Base-by-base conservation (phyloP, 176 grass and related monocot genomes). In the Lolium rigidum region DNA sequence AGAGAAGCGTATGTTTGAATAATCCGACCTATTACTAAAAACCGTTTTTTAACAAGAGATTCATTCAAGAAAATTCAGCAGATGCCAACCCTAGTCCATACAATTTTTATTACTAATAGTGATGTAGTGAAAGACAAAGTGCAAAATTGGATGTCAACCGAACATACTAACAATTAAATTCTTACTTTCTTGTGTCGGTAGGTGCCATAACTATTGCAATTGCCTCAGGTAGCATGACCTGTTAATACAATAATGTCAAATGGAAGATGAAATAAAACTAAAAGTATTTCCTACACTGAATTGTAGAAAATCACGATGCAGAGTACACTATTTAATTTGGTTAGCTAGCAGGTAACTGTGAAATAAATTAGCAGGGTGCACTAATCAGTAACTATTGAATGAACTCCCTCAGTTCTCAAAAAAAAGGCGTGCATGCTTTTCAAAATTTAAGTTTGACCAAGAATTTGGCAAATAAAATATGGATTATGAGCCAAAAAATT, bases 171-270 rank as follows among this genome's bases (percentile, higher is more conserved):
- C 43, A 90, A 79, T 18, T 31, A 52, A 75, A 75, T 18, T 52
- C 78, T 74, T 91, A 98, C 94, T 94, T 99, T 81, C 82, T 85
- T 91, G 94, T 80, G 87, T 99, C 97, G 48, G 97, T 99, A 85
- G 97, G 97, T 69, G 97, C 97, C 97, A 97, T 99, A 67, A 99
- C 97, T 50, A 99, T 97, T 89, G 97, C 97, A 94, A 99, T 99
- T 83, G 97, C 97, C 90, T 99, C 92, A 67, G 97, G 97, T 84
- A 99, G 86, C 97, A 99, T 99, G 82, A 99, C 92, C 94, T 99
- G 78, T 94, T 79, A 4, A 78, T 59, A 87, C 20, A 74, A 84
- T 51, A 57, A 46, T 73, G 21, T 11, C 35, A 49, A 91, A 74
- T 24, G 61, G 38, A 82, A 59, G 60, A 87, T 64, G 10, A 85